These are phyloP conservation scores for Coccinonectria pachysandricola DNA, from an alignment of 2,329 filamentous ascomycete genomes.

Conservation along the genomic window DNA sequence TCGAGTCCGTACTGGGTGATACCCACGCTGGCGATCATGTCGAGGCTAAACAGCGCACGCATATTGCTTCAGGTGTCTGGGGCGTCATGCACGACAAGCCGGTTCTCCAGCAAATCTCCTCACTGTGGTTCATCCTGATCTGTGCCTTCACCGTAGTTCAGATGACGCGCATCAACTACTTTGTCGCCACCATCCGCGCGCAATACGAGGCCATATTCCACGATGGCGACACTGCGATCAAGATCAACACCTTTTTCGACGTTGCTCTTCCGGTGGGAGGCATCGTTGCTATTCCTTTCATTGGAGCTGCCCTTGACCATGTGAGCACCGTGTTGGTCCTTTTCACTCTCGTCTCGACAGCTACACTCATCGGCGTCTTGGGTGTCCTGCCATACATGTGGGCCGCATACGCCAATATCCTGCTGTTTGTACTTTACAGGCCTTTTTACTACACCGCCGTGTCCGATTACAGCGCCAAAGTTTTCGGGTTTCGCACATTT, in stretches of 20 bases:
- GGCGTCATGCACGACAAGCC: constrained; percentile 69
- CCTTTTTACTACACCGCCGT: constrained; percentile 89
- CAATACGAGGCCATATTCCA: constrained; percentile 72
- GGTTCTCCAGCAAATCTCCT: constrained; percentile 61
- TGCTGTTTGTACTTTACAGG: constrained; percentile 73
- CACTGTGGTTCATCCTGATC: constrained; percentile 78
- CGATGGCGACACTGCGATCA: constrained; percentile 48
- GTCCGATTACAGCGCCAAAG: constrained; percentile 81
- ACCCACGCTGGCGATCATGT: constrained; percentile 51
- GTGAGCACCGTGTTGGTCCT: constrained; percentile 65
- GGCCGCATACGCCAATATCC: constrained; percentile 66
- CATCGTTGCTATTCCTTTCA: constrained; percentile 76
- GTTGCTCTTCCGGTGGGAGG: constrained; percentile 68
- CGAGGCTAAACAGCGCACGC: constrained; percentile 57
- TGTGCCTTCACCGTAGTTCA: constrained; percentile 69
- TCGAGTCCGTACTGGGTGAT: constrained; percentile 63
- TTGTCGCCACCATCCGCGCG: constrained; percentile 73
- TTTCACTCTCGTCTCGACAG: constrained; percentile 55
- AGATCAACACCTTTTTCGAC: constrained; percentile 79
- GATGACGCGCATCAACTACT: constrained; percentile 83
- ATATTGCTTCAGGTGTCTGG: constrained; percentile 69
- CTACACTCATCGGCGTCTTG: constrained; percentile 66
- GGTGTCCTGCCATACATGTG: constrained; percentile 60
- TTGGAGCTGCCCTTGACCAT: constrained; percentile 69
- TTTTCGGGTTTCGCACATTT: constrained; percentile 86